Evolutionary conservation across 495 filamentous ascomycete species (phyloP).

Genomic region (Gamarada debralockiae): DNA sequence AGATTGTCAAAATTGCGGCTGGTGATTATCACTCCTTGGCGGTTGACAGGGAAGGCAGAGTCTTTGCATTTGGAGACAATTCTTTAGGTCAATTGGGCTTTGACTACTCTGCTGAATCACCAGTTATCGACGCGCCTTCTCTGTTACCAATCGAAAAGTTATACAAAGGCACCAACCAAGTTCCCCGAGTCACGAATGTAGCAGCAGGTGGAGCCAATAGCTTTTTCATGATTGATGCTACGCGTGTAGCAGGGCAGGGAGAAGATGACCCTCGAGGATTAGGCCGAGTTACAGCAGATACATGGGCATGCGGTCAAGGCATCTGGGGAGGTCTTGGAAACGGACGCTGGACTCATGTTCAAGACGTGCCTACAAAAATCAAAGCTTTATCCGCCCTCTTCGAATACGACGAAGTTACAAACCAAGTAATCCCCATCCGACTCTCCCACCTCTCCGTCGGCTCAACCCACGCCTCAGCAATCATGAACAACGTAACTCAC

Average conservation of each 20-base stretch:
- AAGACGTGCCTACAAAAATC: constrained; percentile 73
- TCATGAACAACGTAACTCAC: constrained; percentile 74
- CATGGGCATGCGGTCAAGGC: constrained; percentile 81
- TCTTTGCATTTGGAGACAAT: constrained; percentile 93
- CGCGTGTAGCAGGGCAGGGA: constrained; percentile 43
- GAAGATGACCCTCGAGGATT: constrained; percentile 35
- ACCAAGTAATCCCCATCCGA: constrained; percentile 70
- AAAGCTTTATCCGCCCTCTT: constrained; percentile 75
- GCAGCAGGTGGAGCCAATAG: constrained; percentile 81
- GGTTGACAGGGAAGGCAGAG: constrained; percentile 65
- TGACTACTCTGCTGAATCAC: constrained; percentile 49
- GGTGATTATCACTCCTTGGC: constrained; percentile 86
- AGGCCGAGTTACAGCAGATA: constrained; percentile 61
- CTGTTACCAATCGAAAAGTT: constrained; percentile 63
- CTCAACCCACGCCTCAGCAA: constrained; percentile 71
- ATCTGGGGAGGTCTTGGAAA: constrained; percentile 80
- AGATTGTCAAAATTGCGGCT: constrained; percentile 68
- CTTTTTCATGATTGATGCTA: constrained; percentile 82
- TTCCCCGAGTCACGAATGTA: constrained; percentile 64
- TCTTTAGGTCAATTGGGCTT: constrained; percentile 81
- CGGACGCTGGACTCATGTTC: constrained; percentile 86
- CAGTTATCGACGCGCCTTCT: constrained; percentile 64
- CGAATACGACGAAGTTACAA: constrained; percentile 76
- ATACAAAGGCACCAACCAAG: constrained; percentile 57
- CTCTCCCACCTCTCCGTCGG: constrained; percentile 68